These are phyloP conservation scores for Cichorium intybus DNA, from an alignment of 140 eudicot genomes.

Conservation along the genomic window DNA sequence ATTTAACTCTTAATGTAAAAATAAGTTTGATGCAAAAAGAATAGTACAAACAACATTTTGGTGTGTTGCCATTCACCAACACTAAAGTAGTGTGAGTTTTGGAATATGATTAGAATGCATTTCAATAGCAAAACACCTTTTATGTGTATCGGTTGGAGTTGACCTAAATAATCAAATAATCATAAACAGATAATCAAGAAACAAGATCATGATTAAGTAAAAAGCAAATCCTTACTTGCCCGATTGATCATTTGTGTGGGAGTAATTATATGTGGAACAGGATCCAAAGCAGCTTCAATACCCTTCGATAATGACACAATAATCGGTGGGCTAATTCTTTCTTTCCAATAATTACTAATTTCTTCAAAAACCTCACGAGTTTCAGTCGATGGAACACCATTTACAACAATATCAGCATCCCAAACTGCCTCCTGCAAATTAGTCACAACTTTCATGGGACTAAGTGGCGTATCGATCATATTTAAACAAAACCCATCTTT, in stretches of 20 bases:
- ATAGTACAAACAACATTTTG: not conserved
- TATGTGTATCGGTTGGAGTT: not conserved
- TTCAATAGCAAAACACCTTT: not conserved
- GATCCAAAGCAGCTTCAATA: constrained; percentile 80
- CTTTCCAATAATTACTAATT: constrained; percentile 84
- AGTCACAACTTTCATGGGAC: constrained; percentile 87
- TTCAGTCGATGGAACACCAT: constrained; percentile 78
- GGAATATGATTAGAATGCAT: not conserved
- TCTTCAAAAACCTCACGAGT: constrained; percentile 79
- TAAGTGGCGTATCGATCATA: constrained; percentile 39
- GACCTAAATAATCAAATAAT: not conserved
- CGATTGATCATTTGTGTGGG: constrained; percentile 85
- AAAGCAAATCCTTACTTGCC: constrained; percentile 57
- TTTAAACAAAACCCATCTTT: constrained; percentile 76
- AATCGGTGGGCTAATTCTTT: constrained; percentile 61
- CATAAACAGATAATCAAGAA: constrained; percentile 31
- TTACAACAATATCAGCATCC: constrained; percentile 81
- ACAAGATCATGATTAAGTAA: not conserved
- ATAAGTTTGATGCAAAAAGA: not conserved
- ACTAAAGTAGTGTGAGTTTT: not conserved
- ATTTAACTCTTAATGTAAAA: too few species aligned
- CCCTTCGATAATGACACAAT: constrained; percentile 91
- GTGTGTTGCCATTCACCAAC: not conserved
- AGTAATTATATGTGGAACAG: constrained; percentile 80
- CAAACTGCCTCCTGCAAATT: constrained; percentile 88